These are phyloP conservation scores for Grammothele lineata DNA, from an alignment of 768 basidiomycete species.

Conservation along the genomic window DNA sequence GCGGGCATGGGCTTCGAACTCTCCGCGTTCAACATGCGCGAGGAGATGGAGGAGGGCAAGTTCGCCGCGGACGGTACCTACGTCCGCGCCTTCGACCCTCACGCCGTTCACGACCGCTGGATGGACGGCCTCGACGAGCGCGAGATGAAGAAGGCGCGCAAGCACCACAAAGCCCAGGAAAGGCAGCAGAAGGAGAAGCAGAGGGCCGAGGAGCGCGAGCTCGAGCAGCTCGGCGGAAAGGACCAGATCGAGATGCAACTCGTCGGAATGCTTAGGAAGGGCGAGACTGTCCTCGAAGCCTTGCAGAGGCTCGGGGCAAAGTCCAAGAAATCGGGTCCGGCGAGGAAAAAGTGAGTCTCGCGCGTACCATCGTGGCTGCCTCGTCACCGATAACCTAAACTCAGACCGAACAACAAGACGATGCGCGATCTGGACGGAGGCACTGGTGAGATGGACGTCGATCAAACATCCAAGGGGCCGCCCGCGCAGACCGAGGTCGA, in stretches of 20 bases:
- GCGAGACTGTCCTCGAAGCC: constrained; percentile 88
- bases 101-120: constrained; percentile 93
- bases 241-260: constrained; percentile 61
- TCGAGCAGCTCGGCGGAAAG: constrained; percentile 64
- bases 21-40: constrained; percentile 97
- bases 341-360: constrained; percentile 19
- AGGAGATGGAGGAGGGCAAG: constrained; percentile 98
- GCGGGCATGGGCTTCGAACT: constrained; percentile 91
- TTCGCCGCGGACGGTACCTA: constrained; percentile 93
- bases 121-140: constrained; percentile 86
- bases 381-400: background rate
- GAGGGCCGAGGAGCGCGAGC: constrained; percentile 69
- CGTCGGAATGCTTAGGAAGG: constrained; percentile 73
- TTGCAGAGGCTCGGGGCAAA: constrained; percentile 77
- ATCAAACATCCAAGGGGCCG: constrained; percentile 31
- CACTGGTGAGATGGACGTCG: constrained; percentile 41
- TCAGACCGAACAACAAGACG: constrained; percentile 30
- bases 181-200: constrained; percentile 65
- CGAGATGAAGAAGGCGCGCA: constrained; percentile 79
- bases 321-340: constrained; percentile 43
- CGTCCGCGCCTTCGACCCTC: constrained; percentile 81
- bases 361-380: background rate
- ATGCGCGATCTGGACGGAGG: constrained; percentile 25
- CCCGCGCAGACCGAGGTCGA: constrained; percentile 51
- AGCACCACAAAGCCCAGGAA: constrained; percentile 72